Base-by-base conservation (phyloP, 768 basidiomycete species). In the Piloderma croceum region DNA sequence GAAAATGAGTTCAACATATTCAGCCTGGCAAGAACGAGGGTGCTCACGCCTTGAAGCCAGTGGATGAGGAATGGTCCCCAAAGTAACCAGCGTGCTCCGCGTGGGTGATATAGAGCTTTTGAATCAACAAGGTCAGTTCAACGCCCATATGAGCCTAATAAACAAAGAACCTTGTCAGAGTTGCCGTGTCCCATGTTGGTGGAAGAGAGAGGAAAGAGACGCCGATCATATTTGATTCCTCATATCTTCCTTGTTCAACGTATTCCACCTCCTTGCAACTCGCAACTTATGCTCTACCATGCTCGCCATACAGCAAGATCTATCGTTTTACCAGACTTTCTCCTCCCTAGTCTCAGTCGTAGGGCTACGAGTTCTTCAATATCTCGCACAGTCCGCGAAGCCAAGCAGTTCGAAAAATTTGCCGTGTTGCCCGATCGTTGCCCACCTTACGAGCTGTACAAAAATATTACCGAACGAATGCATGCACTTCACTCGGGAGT, bases 51-150 rank as follows among this genome's bases (percentile, higher is more conserved):
- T 70, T 86, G 63, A 69, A 79, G 11, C 89, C 89, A 21, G 71
- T 73, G 7, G 86, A 87, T 18, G 87, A 73, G 1, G 89, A 84
- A 60, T 92, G 89, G 31, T 83, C 81, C 24, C 89, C 89, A 55
- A 83, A 73, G 31, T 77, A 67, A 31, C 89, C 89, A 6, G 85
- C 70, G 56, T 91, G 90, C 57, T 92, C 89, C 18, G 85, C 81
- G 56, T 91, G 88, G 3, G 89, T 92, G 57, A 92, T 85, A 58
- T 91, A 91, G 21, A 91, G 65, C 60, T 90, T 90, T 71, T 84
- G 72, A 33, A 18, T 13, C 20, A 18, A 19, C 34, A n/a, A 19
- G 20, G 17, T 7, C 7, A 10, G n/a, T 35, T 9, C 9, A 35
- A 35, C 34, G 34, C 20, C 34, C 34, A n/a, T n/a, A 19, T 18